Conservation (phyloP, 306 rosid species). For the Vigna angularis region DNA sequence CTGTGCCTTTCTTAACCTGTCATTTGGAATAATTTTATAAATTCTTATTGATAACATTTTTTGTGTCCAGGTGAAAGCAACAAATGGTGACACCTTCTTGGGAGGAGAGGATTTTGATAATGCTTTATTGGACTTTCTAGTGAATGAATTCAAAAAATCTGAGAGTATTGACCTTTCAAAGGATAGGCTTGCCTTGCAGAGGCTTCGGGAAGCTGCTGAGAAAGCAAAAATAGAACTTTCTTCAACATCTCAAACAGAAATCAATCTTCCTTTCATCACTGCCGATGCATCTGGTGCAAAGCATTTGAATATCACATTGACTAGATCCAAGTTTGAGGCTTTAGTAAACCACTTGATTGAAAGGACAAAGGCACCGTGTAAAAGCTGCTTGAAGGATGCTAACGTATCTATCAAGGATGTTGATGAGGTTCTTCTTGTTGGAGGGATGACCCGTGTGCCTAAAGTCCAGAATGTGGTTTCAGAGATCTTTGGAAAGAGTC, state of each 20-base stretch:
- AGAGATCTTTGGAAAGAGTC: slow-evolving; percentile 78
- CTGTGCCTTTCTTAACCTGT: not conserved
- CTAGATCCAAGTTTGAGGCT: slow-evolving; percentile 87
- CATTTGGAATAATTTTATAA: not conserved
- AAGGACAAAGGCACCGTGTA: slow-evolving; percentile 84
- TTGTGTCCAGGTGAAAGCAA: slow-evolving; percentile 79
- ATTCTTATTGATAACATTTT: slow-evolving; percentile 19
- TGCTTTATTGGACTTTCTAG: slow-evolving; percentile 1
- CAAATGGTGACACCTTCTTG: slow-evolving; percentile 95
- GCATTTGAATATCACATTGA: slow-evolving; percentile 86
- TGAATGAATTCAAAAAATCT: not conserved
- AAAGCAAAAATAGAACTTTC: slow-evolving; percentile 77
- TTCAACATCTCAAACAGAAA: slow-evolving; percentile 93
- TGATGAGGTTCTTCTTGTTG: slow-evolving; percentile 96
- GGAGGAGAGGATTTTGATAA: slow-evolving; percentile 55
- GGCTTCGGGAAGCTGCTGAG: not conserved
- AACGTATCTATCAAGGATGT: slow-evolving; percentile 75
- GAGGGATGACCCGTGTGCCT: slow-evolving; percentile 98
- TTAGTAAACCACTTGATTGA: slow-evolving; percentile 81
- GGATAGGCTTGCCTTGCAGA: not conserved
- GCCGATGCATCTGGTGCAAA: slow-evolving; percentile 97
- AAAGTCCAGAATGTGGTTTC: slow-evolving; percentile 86
- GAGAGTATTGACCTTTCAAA: not conserved
- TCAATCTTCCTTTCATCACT: slow-evolving; percentile 89
- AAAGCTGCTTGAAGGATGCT: slow-evolving; percentile 91